Percentiles rank a stretch among this genome's conserved stretches.
phyloP scores from a whole-genome alignment of 441 rosid genomes.

The Theobroma grandiflorum region DNA sequence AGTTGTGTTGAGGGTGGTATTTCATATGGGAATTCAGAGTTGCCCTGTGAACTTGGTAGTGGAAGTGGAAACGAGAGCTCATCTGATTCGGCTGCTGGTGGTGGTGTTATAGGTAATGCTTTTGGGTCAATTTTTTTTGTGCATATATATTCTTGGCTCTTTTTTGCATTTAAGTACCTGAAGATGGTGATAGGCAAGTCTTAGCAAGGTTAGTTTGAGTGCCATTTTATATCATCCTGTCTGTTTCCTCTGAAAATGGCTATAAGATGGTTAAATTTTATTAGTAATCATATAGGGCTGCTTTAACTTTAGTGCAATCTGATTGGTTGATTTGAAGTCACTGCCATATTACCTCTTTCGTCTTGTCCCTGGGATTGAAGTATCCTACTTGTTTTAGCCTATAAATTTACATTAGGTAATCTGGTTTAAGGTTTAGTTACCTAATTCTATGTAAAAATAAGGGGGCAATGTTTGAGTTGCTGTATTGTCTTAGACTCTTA shows the following conservation, averaged over 20 bases:
- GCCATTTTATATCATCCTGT: background rate
- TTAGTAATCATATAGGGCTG: background rate
- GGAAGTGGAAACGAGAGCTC: conserved; percentile 93
- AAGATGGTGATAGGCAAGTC: conserved; percentile 9
- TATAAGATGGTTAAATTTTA: conserved; percentile 6
- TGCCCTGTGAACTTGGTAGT: conserved; percentile 99
- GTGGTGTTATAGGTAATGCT: conserved; percentile 89
- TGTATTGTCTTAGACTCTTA: background rate
- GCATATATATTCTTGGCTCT: background rate
- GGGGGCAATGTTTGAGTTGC: background rate
- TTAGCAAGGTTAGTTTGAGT: background rate
- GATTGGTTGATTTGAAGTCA: background rate
- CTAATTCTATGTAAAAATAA: background rate
- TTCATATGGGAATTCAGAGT: conserved; percentile 82
- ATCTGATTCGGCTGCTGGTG: conserved; percentile 81
- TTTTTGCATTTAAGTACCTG: background rate
- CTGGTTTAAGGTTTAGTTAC: background rate
- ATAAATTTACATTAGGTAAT: background rate
- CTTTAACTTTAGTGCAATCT: background rate
- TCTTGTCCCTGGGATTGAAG: conserved; percentile 1
- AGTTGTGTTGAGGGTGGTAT: conserved; percentile 78
- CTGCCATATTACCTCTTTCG: background rate
- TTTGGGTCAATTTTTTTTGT: conserved; percentile 10
- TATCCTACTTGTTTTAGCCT: background rate
- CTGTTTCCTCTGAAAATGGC: background rate